Percentiles rank a stretch among this genome's conserved stretches.
Conservation (phyloP, 176 grass and related monocot genomes). For the Eleusine coracana region DNA sequence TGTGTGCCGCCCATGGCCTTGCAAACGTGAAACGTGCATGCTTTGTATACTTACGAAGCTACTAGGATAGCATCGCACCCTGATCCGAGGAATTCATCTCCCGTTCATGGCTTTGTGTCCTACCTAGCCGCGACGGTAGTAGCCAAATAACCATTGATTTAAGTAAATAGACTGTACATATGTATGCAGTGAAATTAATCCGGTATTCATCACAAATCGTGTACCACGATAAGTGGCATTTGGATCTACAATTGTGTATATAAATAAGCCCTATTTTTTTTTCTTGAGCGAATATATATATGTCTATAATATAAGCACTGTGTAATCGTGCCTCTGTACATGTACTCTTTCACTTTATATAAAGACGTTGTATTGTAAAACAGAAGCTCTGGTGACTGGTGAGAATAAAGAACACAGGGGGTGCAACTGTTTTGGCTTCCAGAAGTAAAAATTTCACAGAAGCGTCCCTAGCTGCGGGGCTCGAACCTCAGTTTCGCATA, state of each 20-base stretch:
- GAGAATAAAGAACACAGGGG: too few relatives aligned
- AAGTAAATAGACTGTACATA: slow-evolving; percentile 39
- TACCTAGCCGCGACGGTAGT: neutral
- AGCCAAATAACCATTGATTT: slow-evolving; percentile 16
- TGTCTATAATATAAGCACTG: too few relatives aligned
- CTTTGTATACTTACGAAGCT: neutral
- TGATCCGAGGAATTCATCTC: neutral
- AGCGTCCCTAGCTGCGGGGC: too few relatives aligned
- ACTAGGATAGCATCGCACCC: neutral
- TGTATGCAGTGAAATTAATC: slow-evolving; percentile 23
- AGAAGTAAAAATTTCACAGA: too few relatives aligned
- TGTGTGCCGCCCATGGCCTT: neutral
- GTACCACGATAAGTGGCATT: neutral
- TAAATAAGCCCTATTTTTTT: neutral
- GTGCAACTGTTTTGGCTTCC: too few relatives aligned
- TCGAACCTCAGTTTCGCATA: too few relatives aligned
- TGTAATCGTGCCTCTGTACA: neutral
- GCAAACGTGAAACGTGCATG: neutral
- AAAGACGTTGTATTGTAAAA: too few relatives aligned
- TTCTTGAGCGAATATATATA: too few relatives aligned
- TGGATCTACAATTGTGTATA: neutral
- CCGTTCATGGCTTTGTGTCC: neutral
- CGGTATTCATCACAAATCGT: neutral
- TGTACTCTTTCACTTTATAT: neutral
- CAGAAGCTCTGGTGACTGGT: too few relatives aligned